Conservation (phyloP, 1,139 yeast genomes). For the Pichia cactophila region DNA sequence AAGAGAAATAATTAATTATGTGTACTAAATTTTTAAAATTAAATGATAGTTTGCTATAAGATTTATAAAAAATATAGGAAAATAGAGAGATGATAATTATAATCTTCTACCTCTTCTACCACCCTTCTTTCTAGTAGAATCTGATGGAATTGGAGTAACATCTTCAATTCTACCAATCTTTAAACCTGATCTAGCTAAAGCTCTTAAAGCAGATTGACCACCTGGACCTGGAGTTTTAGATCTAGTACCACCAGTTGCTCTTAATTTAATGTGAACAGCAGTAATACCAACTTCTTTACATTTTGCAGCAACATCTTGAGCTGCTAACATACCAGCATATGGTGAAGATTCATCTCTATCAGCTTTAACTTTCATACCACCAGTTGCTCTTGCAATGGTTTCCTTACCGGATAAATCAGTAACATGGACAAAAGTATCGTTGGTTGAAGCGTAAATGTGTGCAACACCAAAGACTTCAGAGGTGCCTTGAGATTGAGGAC, state of each 20-base stretch:
- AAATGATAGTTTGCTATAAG: conserved; percentile 1
- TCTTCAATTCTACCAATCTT: conserved; percentile 99
- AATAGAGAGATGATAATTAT: conserved; percentile 31
- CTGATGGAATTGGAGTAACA: conserved; percentile 99
- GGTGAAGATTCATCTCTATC: conserved; percentile 99
- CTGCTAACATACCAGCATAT: conserved; percentile 99
- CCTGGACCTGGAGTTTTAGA: conserved; percentile 99
- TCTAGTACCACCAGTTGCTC: conserved; percentile 99
- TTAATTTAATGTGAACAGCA: conserved; percentile 98
- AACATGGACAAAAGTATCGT: conserved; percentile 99
- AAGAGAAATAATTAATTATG: not conserved
- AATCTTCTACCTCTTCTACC: conserved; percentile 99
- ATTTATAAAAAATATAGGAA: conserved; percentile 1
- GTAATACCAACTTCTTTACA: conserved; percentile 99
- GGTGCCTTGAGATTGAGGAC: conserved; percentile 87
- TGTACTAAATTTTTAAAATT: not conserved
- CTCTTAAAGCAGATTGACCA: conserved; percentile 99
- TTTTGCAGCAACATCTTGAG: conserved; percentile 98
- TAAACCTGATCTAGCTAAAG: conserved; percentile 99
- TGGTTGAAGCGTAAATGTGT: conserved; percentile 98
- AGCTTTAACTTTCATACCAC: conserved; percentile 99
- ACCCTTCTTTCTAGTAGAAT: conserved; percentile 99
- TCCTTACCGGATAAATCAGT: conserved; percentile 99
- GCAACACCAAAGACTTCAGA: conserved; percentile 99
- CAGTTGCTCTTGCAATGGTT: conserved; percentile 99